Conservation (phyloP, 225 moss, liverwort and hornwort species). For the Antitrichia curtipendula region DNA sequence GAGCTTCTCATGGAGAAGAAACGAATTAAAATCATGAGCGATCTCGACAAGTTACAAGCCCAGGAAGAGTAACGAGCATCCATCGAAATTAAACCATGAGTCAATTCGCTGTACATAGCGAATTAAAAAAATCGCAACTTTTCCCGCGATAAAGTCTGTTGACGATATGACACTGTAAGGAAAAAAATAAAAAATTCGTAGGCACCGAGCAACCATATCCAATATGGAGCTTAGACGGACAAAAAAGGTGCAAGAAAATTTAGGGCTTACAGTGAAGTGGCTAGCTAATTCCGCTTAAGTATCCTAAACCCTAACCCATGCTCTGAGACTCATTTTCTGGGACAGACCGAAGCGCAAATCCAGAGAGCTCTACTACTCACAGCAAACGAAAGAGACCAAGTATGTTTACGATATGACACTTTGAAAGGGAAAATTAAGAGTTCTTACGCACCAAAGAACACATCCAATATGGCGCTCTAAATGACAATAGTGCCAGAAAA, state of each 20-base stretch:
- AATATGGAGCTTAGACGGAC: background rate
- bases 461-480: background rate
- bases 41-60: background rate
- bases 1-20: background rate
- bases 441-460: background rate
- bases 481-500: background rate
- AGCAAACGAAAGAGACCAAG: background rate
- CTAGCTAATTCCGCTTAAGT: background rate
- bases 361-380: background rate
- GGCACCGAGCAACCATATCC: background rate
- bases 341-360: background rate
- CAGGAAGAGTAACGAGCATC: background rate
- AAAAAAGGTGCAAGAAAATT: background rate
- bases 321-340: background rate
- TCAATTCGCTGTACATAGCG: background rate
- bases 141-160: background rate
- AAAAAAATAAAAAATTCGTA: background rate
- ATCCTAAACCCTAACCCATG: background rate
- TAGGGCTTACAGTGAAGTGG: background rate
- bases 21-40: background rate
- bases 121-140: background rate
- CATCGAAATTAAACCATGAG: background rate
- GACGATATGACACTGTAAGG: background rate
- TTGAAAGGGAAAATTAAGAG: background rate
- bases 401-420: background rate